phyloP scores from a whole-genome alignment of 1,139 yeast genomes.

The Hansenula lynferdii region DNA sequence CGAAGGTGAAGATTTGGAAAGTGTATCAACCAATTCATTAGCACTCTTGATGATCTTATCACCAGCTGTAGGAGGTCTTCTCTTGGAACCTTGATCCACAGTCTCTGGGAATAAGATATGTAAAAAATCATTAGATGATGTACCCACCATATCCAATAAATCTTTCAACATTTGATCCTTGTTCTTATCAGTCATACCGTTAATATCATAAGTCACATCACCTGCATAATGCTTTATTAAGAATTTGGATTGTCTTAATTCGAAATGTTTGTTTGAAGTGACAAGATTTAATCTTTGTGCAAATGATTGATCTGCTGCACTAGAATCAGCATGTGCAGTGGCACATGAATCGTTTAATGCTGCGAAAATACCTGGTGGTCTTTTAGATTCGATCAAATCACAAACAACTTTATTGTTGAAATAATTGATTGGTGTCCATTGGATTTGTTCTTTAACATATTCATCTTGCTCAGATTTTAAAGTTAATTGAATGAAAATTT shows the following conservation, averaged over 20 bases:
- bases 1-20: slow-evolving; percentile 88
- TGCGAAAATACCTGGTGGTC: slow-evolving; percentile 97
- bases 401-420: slow-evolving; percentile 97
- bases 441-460: slow-evolving; percentile 86
- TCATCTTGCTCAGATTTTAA: slow-evolving; percentile 96
- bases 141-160: slow-evolving; percentile 68
- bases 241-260: slow-evolving; percentile 82
- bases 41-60: slow-evolving; percentile 94
- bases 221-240: slow-evolving; percentile 97
- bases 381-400: slow-evolving; percentile 87
- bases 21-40: slow-evolving; percentile 81
- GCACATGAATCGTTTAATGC: slow-evolving; percentile 97
- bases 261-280: slow-evolving; percentile 80
- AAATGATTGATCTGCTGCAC: slow-evolving; percentile 96
- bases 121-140: slow-evolving; percentile 68
- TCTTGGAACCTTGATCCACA: slow-evolving; percentile 66
- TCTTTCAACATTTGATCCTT: slow-evolving; percentile 93
- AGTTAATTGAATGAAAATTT: slow-evolving; percentile 96
- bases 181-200: slow-evolving; percentile 94
- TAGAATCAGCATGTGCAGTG: slow-evolving; percentile 97
- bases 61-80: slow-evolving; percentile 95
- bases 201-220: slow-evolving; percentile 90
- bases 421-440: slow-evolving; percentile 97
- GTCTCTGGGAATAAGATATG: slow-evolving; percentile 73
- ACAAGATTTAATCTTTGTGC: slow-evolving; percentile 89